Evolutionary conservation across 805 yeast species (phyloP).

Genomic region (Schizosaccharomyces osmophilus): DNA sequence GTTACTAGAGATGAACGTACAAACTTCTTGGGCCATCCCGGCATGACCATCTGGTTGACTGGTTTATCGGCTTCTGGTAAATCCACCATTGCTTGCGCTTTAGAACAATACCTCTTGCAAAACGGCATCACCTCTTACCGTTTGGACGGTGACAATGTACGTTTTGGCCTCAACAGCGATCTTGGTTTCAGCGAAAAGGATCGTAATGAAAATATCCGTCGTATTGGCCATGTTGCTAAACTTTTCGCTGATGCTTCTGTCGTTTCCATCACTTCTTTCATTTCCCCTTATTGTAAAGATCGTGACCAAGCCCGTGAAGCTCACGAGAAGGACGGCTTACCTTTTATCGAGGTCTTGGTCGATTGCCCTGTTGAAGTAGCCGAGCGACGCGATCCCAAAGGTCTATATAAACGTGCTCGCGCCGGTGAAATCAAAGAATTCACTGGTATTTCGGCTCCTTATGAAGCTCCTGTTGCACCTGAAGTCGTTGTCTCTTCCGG

Average conservation of each 20-base stretch:
- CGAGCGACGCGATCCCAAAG: slow-evolving; percentile 93
- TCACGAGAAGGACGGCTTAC: slow-evolving; percentile 49
- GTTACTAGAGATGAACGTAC: slow-evolving; percentile 63
- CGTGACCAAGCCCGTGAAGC: slow-evolving; percentile 66
- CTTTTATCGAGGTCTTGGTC: slow-evolving; percentile 73
- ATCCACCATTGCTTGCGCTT: slow-evolving; percentile 75
- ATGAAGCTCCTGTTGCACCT: slow-evolving; percentile 70
- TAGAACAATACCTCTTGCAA: slow-evolving; percentile 58
- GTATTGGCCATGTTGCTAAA: slow-evolving; percentile 85
- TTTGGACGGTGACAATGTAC: slow-evolving; percentile 72
- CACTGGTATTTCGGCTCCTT: slow-evolving; percentile 89
- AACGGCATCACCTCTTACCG: slow-evolving; percentile 56
- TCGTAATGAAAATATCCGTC: slow-evolving; percentile 81
- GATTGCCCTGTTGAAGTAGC: slow-evolving; percentile 89
- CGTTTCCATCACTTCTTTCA: slow-evolving; percentile 73
- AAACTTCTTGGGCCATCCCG: slow-evolving; percentile 47
- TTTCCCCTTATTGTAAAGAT: slow-evolving; percentile 71
- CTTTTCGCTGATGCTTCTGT: slow-evolving; percentile 82
- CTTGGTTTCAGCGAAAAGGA: slow-evolving; percentile 79
- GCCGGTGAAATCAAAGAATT: slow-evolving; percentile 71
- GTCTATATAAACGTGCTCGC: slow-evolving; percentile 86
- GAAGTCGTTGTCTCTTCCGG: slow-evolving; percentile 65
- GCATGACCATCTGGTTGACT: slow-evolving; percentile 84
- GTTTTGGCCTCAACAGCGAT: slow-evolving; percentile 88
- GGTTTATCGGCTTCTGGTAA: slow-evolving; percentile 91